Base-by-base conservation (phyloP, 2,329 filamentous ascomycete species). In the Lasiodiplodia theobromae region DNA sequence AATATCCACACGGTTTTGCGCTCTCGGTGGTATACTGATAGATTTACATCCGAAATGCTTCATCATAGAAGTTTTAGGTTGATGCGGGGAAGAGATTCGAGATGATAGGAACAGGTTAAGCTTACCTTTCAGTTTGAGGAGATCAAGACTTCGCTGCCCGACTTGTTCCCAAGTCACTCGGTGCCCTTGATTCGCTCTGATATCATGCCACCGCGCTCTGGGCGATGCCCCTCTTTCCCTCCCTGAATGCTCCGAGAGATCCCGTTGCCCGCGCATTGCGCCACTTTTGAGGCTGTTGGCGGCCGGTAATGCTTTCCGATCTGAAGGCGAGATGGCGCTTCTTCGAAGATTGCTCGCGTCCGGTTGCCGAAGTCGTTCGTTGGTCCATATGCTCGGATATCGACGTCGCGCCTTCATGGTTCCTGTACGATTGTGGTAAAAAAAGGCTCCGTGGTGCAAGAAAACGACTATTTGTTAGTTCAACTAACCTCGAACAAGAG, bases 1-100 rank as follows among this genome's bases (percentile, higher is more conserved):
- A 91, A 91, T 89, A 83, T 97, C 94, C 90, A 97, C 94, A 97
- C 85, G 87, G 87, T 85, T 91, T 93, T 97, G 94, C 94, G 93
- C 93, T 92, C 91, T 91, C 92, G 92, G 92, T 91, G 91, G 89
- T 87, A 75, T 76, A 88, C 88, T 85, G 86, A 86, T 16, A 87
- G 83, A 82, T 96, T 97, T 93, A 96, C 93, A 97, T 97, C 94
- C 94, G 94, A 87, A 91, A 92, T 97, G 84, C 84, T 96, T 96
- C 92, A 93, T 97, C 94, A 97, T 89, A 21, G 49, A 52, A 38
- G 47, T 28, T 47, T n/a, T 21, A 18, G 44, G 44, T 23, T 21
- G 56, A 34, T 68, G 40, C 12, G 40, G 44, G 34, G 44, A 28
- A 25, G 12, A 23, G 37, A 28, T 28, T 31, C 31, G 37, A 28